Percentiles rank a stretch among this genome's conserved stretches.
Conservation (phyloP, 768 basidiomycete species). For the Asterophora parasitica region DNA sequence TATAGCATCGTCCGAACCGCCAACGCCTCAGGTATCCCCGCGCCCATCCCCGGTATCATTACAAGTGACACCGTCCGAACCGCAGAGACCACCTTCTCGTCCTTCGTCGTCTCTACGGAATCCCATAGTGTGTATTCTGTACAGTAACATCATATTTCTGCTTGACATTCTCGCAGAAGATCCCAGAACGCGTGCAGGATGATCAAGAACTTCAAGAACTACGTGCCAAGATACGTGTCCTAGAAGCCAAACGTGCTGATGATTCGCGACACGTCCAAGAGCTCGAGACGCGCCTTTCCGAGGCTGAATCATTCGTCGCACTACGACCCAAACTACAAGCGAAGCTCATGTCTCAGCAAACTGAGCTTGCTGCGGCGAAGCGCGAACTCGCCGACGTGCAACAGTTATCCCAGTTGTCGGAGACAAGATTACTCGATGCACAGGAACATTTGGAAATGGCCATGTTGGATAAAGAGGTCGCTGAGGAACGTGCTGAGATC, state of each 20-base stretch:
- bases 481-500: slow-evolving; percentile 86
- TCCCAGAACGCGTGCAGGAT: slow-evolving; percentile 30
- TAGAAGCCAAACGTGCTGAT: slow-evolving; percentile 84
- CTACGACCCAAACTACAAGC: slow-evolving; percentile 89
- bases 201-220: slow-evolving; percentile 75
- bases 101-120: slow-evolving; percentile 24
- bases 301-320: slow-evolving; percentile 79
- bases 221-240: slow-evolving; percentile 73
- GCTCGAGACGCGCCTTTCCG: slow-evolving; percentile 78
- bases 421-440: slow-evolving; percentile 67
- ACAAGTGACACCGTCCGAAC: slow-evolving; percentile 21
- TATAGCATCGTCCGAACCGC: slow-evolving; percentile 19
- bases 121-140: slow-evolving; percentile 8
- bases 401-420: slow-evolving; percentile 67
- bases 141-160: background rate
- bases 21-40: slow-evolving; percentile 16
- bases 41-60: slow-evolving; percentile 19
- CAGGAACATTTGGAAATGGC: slow-evolving; percentile 93
- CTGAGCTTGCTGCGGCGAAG: slow-evolving; percentile 71
- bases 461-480: slow-evolving; percentile 93
- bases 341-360: slow-evolving; percentile 76
- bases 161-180: background rate
- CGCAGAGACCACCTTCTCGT: slow-evolving; percentile 21
- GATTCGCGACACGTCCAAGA: slow-evolving; percentile 81
- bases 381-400: slow-evolving; percentile 74